Conservation (phyloP, 352 stramenopile species). For the Aphanomyces invadans region DNA sequence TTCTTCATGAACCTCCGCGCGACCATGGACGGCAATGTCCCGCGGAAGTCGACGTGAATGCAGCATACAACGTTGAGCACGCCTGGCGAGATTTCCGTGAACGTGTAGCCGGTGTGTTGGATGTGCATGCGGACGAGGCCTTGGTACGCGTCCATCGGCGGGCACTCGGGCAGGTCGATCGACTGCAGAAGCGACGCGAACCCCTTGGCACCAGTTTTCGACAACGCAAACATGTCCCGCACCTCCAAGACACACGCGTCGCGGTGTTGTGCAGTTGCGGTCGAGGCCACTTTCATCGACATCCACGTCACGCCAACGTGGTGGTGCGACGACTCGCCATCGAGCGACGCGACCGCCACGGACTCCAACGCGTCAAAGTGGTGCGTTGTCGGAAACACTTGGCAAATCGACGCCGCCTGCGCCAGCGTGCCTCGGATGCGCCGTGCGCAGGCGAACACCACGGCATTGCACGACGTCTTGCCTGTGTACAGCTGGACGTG, state of each 20-base stretch:
- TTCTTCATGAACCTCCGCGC: constrained; percentile 2
- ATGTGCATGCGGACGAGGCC: constrained; percentile 10
- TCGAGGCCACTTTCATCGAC: neutral
- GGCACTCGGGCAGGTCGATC: constrained; percentile 17
- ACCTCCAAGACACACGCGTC: constrained; percentile 23
- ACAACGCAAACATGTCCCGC: constrained; percentile 8
- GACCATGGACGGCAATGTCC: constrained; percentile 1
- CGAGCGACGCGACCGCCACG: neutral
- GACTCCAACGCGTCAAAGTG: constrained; percentile 14
- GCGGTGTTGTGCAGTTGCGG: constrained; percentile 2
- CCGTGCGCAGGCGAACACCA: constrained; percentile 3
- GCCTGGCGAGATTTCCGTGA: constrained; percentile 7
- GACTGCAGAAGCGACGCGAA: constrained; percentile 19
- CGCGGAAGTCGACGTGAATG: constrained; percentile 18
- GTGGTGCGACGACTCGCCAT: constrained; percentile 1
- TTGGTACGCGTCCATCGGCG: constrained; percentile 5
- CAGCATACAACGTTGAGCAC: constrained; percentile 12
- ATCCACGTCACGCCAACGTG: constrained; percentile 22
- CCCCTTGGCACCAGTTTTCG: neutral
- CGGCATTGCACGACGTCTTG: neutral
- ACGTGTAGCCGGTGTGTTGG: constrained; percentile 14
- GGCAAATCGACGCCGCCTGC: constrained; percentile 5
- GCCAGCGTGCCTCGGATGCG: constrained; percentile 11
- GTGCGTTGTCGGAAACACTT: constrained; percentile 6
- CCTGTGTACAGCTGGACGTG: constrained; percentile 18